Base-by-base conservation (phyloP, 2,329 filamentous ascomycete species). In the Cladosporium sphaerospermum region DNA sequence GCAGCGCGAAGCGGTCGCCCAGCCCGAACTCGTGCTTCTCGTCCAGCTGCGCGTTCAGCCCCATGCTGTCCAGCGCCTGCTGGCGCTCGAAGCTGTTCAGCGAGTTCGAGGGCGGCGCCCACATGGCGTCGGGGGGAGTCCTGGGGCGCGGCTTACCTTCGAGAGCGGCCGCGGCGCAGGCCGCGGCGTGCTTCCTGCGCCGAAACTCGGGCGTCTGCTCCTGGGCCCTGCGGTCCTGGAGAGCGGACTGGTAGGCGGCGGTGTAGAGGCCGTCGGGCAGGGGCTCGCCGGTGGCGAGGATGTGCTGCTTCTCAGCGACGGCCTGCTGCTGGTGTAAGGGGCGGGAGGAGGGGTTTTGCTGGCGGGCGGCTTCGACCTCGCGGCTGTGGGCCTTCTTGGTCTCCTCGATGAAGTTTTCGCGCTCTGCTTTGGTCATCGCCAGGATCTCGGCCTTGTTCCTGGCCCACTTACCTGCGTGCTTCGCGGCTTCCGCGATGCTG, bases 251-350 rank as follows among this genome's bases (percentile, higher is more conserved):
- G 23, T 37, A 47, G 9, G 6, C 23, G 18, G 45, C 19, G 4
- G 13, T 11, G 8, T 18, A 4, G 31, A 13, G n/a, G 9, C 23
- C 23, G 13, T 32, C 19, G 23, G 19, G 19, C 42, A 19, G 32
- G 23, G 19, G 32, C 28, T 44, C 13, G 14, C 32, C 45, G n/a
- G 45, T 45, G n/a, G 32, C 32, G 9, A 37, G 32, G 34, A 37
- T 44, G 14, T 53, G 44, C 9, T 47, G 31, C 42, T 53, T 49
- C 45, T 28, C 23, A 11, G 42, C 40, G 16, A 55, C 28, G 33
- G 44, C 45, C 18, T 54, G 32, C 34, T 54, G 50, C 31, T 58
- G 52, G 23, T 56, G 54, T 3, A 45, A 18, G 16, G 56, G 45
- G 8, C 52, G 33, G 11, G 9, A 10, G n/a, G 37, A 19, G 3